phyloP scores from a whole-genome alignment of 495 filamentous ascomycete genomes.

The Durotheca rogersii region DNA sequence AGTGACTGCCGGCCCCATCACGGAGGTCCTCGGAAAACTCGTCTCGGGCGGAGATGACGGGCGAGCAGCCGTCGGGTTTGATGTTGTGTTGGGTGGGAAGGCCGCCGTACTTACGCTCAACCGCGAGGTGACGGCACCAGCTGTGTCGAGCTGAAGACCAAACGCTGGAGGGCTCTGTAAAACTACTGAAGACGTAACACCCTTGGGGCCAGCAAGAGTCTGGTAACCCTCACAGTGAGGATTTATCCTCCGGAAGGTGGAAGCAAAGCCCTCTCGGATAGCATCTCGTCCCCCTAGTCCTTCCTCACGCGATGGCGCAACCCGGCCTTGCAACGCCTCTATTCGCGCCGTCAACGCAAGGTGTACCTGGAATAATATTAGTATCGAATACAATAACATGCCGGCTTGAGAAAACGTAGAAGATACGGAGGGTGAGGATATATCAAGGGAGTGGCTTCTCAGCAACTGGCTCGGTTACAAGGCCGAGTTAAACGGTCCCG shows the following conservation, averaged over 20 bases:
- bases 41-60: background rate
- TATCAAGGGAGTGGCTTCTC: slow-evolving; percentile 7
- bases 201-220: slow-evolving; percentile 3
- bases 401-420: background rate
- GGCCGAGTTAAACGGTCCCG: background rate
- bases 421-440: background rate
- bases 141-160: slow-evolving; percentile 39
- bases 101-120: slow-evolving; percentile 5
- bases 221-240: slow-evolving; percentile 21
- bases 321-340: slow-evolving; percentile 1
- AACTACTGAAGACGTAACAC: slow-evolving; percentile 9
- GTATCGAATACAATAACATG: slow-evolving; percentile 26
- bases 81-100: slow-evolving; percentile 8
- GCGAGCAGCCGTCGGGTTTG: slow-evolving; percentile 9
- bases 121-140: slow-evolving; percentile 8
- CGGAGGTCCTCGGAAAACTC: slow-evolving; percentile 13
- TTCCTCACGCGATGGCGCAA: slow-evolving; percentile 3
- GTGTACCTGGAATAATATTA: slow-evolving; percentile 31
- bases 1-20: slow-evolving; percentile 14
- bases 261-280: slow-evolving; percentile 10
- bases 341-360: slow-evolving; percentile 16
- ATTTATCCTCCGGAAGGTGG: slow-evolving; percentile 2
- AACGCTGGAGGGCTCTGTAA: slow-evolving; percentile 12
- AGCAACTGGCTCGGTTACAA: slow-evolving; percentile 3
- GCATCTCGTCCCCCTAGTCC: slow-evolving; percentile 1